These are phyloP conservation scores for Papiliotrema fonsecae DNA, from an alignment of 1,284 basidiomycete genomes.

Conservation along the genomic window DNA sequence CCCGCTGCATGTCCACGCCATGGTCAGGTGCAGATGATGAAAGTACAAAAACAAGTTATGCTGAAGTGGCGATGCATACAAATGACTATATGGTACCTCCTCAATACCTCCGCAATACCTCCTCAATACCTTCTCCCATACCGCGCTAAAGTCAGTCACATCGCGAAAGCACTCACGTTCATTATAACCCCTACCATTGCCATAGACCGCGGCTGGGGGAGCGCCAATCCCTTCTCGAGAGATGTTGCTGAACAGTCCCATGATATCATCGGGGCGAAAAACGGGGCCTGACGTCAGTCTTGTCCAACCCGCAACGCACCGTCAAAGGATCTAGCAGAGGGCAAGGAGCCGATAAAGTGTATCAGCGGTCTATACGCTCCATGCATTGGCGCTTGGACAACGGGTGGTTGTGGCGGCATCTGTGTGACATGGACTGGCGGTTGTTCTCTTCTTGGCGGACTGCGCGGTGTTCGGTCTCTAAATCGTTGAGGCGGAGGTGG, in stretches of 20 bases:
- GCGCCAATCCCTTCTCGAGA: slow-evolving; percentile 3
- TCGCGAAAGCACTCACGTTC: slow-evolving; percentile 7
- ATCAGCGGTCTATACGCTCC: slow-evolving; percentile 51
- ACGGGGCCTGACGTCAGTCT: slow-evolving; percentile 63
- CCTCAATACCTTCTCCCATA: too few relatives aligned
- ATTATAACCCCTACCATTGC: slow-evolving; percentile 3
- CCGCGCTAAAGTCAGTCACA: too few relatives aligned
- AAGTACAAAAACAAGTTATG: too few relatives aligned
- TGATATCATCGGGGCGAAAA: slow-evolving; percentile 78
- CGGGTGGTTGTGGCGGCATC: too few relatives aligned
- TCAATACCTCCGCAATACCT: too few relatives aligned
- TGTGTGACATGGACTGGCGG: too few relatives aligned
- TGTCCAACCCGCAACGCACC: slow-evolving; percentile 55
- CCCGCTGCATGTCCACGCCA: slow-evolving; percentile 42
- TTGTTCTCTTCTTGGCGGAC: neutral
- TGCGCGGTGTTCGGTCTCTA: neutral
- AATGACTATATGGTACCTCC: too few relatives aligned
- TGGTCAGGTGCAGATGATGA: too few relatives aligned
- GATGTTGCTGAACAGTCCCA: slow-evolving; percentile 56
- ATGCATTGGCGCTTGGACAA: neutral
- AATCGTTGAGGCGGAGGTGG: slow-evolving; percentile 7
- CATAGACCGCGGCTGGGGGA: neutral
- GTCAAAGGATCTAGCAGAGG: slow-evolving; percentile 66
- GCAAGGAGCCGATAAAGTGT: slow-evolving; percentile 77
- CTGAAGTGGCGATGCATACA: too few relatives aligned